phyloP scores from a whole-genome alignment of 2,329 filamentous ascomycete species.

The Monosporascus sp. region DNA sequence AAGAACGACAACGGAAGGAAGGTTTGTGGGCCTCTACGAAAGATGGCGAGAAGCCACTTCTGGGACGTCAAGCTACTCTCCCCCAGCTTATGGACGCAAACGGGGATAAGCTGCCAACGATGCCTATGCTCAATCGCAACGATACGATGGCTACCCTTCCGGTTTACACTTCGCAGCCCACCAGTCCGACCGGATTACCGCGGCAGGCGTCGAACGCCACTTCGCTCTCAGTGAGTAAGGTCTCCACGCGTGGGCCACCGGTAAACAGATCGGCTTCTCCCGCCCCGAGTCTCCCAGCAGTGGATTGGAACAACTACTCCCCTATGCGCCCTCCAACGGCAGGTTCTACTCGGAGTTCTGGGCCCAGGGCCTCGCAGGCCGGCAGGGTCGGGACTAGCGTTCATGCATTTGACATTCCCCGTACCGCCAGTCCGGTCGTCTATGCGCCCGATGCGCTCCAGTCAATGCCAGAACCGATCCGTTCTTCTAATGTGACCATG shows the following conservation, averaged over 20 bases:
- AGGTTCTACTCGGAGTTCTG: conserved; percentile 30
- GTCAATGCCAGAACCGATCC: conserved; percentile 27
- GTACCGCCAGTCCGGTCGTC: conserved; percentile 16
- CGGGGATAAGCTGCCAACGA: conserved; percentile 48
- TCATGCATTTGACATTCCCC: conserved; percentile 14
- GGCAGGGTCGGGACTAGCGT: conserved; percentile 17
- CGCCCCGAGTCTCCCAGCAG: conserved; percentile 30
- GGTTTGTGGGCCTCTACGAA: conserved; percentile 48
- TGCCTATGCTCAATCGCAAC: conserved; percentile 55
- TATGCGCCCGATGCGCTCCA: conserved; percentile 23
- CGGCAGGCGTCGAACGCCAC: conserved; percentile 42
- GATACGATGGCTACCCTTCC: conserved; percentile 61
- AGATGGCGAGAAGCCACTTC: conserved; percentile 45
- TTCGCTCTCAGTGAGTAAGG: conserved; percentile 53
- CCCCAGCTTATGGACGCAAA: conserved; percentile 52
- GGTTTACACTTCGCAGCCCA: conserved; percentile 55
- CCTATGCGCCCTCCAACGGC: conserved; percentile 31
- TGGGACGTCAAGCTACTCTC: conserved; percentile 61
- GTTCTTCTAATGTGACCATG: conserved; percentile 28
- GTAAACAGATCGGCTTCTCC: conserved; percentile 38
- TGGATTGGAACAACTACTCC: conserved; percentile 24
- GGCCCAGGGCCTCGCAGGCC: conserved; percentile 15
- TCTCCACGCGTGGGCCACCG: conserved; percentile 60
- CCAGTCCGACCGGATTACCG: conserved; percentile 51
- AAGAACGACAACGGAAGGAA: conserved; percentile 51